Conservation (phyloP, 2,329 filamentous ascomycete species). For the Trichophyton rubrum region DNA sequence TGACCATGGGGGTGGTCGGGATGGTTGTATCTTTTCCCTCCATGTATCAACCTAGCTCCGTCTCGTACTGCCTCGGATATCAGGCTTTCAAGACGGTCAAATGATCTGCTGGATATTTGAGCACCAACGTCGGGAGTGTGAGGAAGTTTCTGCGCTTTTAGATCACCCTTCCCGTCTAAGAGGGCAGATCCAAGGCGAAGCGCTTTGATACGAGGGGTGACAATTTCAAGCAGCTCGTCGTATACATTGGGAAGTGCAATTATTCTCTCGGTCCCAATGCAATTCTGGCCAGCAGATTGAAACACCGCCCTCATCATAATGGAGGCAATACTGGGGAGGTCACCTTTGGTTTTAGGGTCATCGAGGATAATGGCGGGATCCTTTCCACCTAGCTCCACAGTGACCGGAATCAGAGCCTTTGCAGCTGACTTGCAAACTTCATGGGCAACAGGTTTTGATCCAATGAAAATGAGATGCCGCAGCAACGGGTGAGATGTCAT, state of each 20-base stretch:
- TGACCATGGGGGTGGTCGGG: slow-evolving; percentile 64
- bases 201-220: slow-evolving; percentile 60
- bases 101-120: slow-evolving; percentile 69
- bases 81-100: slow-evolving; percentile 61
- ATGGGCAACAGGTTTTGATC: slow-evolving; percentile 73
- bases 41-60: slow-evolving; percentile 70
- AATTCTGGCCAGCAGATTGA: slow-evolving; percentile 93
- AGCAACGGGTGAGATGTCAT: slow-evolving; percentile 77
- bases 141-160: slow-evolving; percentile 11
- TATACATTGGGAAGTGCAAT: slow-evolving; percentile 70
- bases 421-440: slow-evolving; percentile 78
- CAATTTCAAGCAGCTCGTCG: slow-evolving; percentile 53
- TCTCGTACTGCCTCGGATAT: slow-evolving; percentile 63
- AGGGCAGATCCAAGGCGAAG: slow-evolving; percentile 65
- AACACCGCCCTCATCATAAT: slow-evolving; percentile 87
- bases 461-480: slow-evolving; percentile 90
- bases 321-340: slow-evolving; percentile 60
- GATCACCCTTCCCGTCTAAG: slow-evolving; percentile 29
- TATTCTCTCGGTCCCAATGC: slow-evolving; percentile 90
- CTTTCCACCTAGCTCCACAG: slow-evolving; percentile 88
- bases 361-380: slow-evolving; percentile 85
- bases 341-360: slow-evolving; percentile 46
- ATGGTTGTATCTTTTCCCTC: slow-evolving; percentile 61
- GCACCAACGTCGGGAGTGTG: slow-evolving; percentile 62
- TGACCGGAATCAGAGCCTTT: slow-evolving; percentile 71